Conservation (phyloP, 495 filamentous ascomycete genomes). For the Corynascus novoguineensis region DNA sequence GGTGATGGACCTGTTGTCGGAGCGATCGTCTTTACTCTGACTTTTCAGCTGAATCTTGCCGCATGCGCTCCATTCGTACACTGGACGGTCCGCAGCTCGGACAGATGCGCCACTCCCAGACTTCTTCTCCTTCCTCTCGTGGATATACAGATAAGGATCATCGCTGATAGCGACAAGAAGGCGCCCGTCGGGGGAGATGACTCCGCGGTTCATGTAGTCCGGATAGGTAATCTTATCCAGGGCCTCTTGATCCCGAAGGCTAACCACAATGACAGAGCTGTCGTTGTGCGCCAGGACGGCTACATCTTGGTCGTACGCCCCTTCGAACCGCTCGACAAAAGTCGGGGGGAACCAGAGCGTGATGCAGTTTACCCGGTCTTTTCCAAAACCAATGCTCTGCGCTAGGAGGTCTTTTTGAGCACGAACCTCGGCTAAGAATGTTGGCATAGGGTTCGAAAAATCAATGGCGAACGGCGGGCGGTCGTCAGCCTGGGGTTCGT, state of each 20-base stretch:
- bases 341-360: conserved; percentile 48
- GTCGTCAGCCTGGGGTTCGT: conserved; percentile 51
- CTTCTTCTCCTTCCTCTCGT: conserved; percentile 39
- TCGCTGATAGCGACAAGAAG: conserved; percentile 83
- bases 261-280: conserved; percentile 72
- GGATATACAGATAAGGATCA: conserved; percentile 75
- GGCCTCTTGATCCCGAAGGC: conserved; percentile 47
- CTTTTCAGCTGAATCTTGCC: conserved; percentile 45
- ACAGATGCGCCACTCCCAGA: background rate
- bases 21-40: conserved; percentile 42
- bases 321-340: conserved; percentile 16
- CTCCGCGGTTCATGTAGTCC: conserved; percentile 83
- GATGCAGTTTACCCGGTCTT: conserved; percentile 51
- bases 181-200: conserved; percentile 81
- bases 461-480: conserved; percentile 55
- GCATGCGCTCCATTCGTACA: conserved; percentile 39
- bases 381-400: conserved; percentile 40
- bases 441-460: conserved; percentile 22
- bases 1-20: conserved; percentile 31
- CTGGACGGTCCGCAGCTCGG: conserved; percentile 5
- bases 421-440: conserved; percentile 22
- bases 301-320: conserved; percentile 41
- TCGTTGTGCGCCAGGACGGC: conserved; percentile 74
- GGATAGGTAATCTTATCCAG: conserved; percentile 65
- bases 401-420: conserved; percentile 33